Conservation (phyloP, 129 eudicot genomes). For the Helichrysum umbraculigerum region DNA sequence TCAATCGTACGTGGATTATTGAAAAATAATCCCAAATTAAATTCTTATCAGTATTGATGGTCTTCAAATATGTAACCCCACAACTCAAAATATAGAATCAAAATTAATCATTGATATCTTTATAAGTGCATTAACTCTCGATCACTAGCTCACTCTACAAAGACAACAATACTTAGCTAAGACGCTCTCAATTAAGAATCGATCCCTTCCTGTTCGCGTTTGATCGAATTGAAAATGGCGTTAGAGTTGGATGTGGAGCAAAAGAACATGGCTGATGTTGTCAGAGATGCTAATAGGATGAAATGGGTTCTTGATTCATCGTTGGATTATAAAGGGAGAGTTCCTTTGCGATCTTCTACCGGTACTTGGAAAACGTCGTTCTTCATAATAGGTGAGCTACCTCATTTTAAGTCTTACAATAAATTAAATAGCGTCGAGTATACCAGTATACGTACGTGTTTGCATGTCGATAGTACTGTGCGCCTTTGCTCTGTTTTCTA, state of each 20-base stretch:
- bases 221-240: neutral
- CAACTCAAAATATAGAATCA: no score
- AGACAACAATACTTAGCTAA: no score
- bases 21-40: no score
- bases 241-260: neutral
- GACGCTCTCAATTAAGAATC: no score
- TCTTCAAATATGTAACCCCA: no score
- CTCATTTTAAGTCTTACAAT: neutral
- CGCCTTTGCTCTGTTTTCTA: no score
- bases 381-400: slow-evolving; percentile 56
- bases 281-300: neutral
- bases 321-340: slow-evolving; percentile 64
- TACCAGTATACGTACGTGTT: no score
- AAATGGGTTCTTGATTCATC: slow-evolving; percentile 78
- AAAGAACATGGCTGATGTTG: neutral
- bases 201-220: neutral
- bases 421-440: no score
- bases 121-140: neutral
- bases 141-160: neutral
- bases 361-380: slow-evolving; percentile 85
- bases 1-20: no score
- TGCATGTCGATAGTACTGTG: no score
- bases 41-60: no score
- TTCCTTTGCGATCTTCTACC: slow-evolving; percentile 75
- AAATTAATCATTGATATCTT: neutral